These are phyloP conservation scores for Onygenales sp. DNA, from an alignment of 2,329 filamentous ascomycete species.

Conservation along the genomic window DNA sequence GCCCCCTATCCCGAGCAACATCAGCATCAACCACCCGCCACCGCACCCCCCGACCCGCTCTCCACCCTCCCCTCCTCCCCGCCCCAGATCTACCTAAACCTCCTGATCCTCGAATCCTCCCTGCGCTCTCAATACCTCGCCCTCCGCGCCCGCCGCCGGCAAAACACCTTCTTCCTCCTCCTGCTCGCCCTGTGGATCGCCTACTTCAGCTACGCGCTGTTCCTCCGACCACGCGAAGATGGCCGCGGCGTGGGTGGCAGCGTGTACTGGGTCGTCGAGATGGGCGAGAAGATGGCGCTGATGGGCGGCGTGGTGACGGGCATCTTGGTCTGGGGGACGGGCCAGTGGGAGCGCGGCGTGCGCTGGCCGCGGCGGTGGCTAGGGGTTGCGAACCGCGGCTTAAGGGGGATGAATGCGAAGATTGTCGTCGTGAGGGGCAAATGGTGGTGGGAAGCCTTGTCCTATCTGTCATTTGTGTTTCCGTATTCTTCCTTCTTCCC, in stretches of 20 bases:
- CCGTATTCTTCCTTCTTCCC: conserved; percentile 59
- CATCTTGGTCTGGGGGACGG: conserved; percentile 83
- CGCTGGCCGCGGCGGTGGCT: conserved; percentile 92
- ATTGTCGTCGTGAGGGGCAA: conserved; percentile 78
- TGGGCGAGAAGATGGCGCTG: conserved; percentile 80
- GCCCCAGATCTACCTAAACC: conserved; percentile 95
- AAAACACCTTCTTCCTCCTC: conserved; percentile 86
- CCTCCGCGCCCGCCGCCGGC: conserved; percentile 73
- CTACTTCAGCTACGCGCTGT: conserved; percentile 82
- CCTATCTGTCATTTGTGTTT: conserved; percentile 65
- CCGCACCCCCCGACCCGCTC: conserved; percentile 54
- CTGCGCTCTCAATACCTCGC: conserved; percentile 88
- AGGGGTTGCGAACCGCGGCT: conserved; percentile 74
- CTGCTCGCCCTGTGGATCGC: conserved; percentile 71
- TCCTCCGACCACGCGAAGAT: conserved; percentile 92
- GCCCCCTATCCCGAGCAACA: neutral
- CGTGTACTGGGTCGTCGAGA: conserved; percentile 93
- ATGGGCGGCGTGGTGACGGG: conserved; percentile 83
- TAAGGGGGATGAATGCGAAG: conserved; percentile 92
- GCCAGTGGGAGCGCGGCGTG: conserved; percentile 91
- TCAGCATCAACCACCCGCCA: conserved; percentile 8
- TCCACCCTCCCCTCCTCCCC: conserved; percentile 79
- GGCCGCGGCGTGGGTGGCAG: conserved; percentile 82
- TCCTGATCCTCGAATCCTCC: conserved; percentile 91
- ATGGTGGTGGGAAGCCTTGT: conserved; percentile 69